phyloP scores from a whole-genome alignment of 768 basidiomycete genomes.

The Pisolithus albus region DNA sequence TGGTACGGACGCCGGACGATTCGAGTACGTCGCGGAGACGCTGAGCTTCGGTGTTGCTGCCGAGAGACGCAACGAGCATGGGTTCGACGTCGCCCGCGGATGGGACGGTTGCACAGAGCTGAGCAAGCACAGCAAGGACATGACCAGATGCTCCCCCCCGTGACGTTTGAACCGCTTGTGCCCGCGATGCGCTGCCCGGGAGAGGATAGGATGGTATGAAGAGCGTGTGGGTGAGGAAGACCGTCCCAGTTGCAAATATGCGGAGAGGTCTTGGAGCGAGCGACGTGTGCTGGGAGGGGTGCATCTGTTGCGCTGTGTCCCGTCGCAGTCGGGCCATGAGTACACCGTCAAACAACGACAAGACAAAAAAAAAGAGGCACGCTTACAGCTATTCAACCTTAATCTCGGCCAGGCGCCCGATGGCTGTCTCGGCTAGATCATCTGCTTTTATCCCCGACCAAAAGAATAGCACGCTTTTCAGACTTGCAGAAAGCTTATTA shows the following conservation, averaged over 20 bases:
- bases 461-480: no score
- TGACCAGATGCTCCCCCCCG: constrained; percentile 72
- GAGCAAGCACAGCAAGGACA: constrained; percentile 63
- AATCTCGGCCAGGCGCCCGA: no score
- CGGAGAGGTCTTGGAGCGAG: constrained; percentile 41
- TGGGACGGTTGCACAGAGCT: constrained; percentile 40
- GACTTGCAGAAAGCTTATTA: no score
- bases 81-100: constrained; percentile 33
- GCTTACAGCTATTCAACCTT: no score
- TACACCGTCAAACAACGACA: no score
- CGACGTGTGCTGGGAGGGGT: constrained; percentile 10
- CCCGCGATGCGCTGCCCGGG: constrained; percentile 54
- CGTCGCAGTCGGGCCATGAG: constrained; percentile 24
- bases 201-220: constrained; percentile 52
- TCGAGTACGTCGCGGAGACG: constrained; percentile 61
- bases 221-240: constrained; percentile 73
- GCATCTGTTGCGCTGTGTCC: constrained; percentile 14
- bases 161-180: constrained; percentile 59
- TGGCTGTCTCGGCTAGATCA: no score
- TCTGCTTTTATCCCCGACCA: no score
- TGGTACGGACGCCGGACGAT: constrained; percentile 58
- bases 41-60: constrained; percentile 62
- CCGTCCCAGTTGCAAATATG: constrained; percentile 72
- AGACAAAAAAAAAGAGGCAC: no score
- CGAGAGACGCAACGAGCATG: constrained; percentile 67